phyloP scores from a whole-genome alignment of 2,329 filamentous ascomycete species.

The Talaromyces verruculosus region DNA sequence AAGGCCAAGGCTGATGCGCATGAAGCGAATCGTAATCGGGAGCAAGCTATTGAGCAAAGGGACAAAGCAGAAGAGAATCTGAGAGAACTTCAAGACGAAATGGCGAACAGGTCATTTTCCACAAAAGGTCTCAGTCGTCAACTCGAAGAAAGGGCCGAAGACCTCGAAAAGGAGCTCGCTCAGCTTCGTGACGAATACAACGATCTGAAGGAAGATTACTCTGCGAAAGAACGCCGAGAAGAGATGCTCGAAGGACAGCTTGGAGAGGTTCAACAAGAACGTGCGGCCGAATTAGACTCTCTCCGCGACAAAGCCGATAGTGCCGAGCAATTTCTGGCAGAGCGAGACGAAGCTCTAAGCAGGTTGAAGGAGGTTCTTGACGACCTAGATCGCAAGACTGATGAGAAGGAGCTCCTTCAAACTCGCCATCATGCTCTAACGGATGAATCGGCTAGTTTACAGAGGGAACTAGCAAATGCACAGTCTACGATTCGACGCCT shows the following conservation, averaged over 20 bases:
- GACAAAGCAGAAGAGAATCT: slow-evolving; percentile 56
- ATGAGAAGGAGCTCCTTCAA: slow-evolving; percentile 69
- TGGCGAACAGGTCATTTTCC: slow-evolving; percentile 74
- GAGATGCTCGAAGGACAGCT: slow-evolving; percentile 54
- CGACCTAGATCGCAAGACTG: slow-evolving; percentile 58
- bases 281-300: slow-evolving; percentile 38
- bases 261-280: slow-evolving; percentile 40
- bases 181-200: slow-evolving; percentile 49
- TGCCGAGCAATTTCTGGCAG: slow-evolving; percentile 46
- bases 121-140: slow-evolving; percentile 74
- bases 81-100: slow-evolving; percentile 68
- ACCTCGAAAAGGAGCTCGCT: slow-evolving; percentile 66
- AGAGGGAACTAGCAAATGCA: slow-evolving; percentile 59
- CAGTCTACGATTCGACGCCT: slow-evolving; percentile 49
- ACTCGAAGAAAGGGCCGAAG: slow-evolving; percentile 67
- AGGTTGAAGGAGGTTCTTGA: slow-evolving; percentile 58
- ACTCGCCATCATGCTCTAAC: slow-evolving; percentile 67
- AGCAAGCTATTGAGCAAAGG: slow-evolving; percentile 55
- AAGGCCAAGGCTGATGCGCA: slow-evolving; percentile 38
- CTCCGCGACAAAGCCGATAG: slow-evolving; percentile 48
- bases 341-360: slow-evolving; percentile 41
- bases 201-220: slow-evolving; percentile 45
- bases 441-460: slow-evolving; percentile 65
- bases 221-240: slow-evolving; percentile 45
- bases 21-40: slow-evolving; percentile 46